Evolutionary conservation across 768 basidiomycete species (phyloP).

Genomic region (Leccinum broughii): DNA sequence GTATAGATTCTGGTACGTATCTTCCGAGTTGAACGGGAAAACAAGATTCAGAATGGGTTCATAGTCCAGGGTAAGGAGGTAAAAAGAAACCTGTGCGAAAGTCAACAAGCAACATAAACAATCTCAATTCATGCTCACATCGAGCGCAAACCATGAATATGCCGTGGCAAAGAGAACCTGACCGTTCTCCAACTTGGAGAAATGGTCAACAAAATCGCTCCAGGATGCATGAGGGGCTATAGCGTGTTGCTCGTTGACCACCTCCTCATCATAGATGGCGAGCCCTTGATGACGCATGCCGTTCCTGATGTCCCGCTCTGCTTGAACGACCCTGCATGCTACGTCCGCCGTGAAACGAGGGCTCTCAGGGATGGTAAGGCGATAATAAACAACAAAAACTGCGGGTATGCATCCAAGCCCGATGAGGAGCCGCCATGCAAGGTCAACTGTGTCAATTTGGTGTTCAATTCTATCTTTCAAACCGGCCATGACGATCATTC

Average conservation of each 20-base stretch:
- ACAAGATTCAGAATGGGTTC: neutral
- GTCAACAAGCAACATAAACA: neutral
- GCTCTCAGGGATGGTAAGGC: conserved; percentile 86
- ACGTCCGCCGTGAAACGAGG: conserved; percentile 92
- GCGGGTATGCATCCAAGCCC: conserved; percentile 83
- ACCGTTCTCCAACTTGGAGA: conserved; percentile 67
- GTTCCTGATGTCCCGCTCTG: conserved; percentile 64
- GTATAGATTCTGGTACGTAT: conserved; percentile 53
- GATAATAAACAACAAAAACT: conserved; percentile 79
- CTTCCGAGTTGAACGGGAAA: neutral
- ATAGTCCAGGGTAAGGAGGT: conserved; percentile 81
- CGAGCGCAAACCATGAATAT: conserved; percentile 86
- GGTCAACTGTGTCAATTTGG: conserved; percentile 56
- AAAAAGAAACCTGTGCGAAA: conserved; percentile 66
- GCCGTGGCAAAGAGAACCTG: conserved; percentile 75
- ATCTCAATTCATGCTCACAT: conserved; percentile 44
- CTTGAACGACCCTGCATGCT: conserved; percentile 71
- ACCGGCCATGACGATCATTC: conserved; percentile 57
- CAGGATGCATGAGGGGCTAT: conserved; percentile 65
- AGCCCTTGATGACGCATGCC: conserved; percentile 51
- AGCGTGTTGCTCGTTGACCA: conserved; percentile 47
- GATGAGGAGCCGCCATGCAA: conserved; percentile 81
- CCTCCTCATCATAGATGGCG: conserved; percentile 52
- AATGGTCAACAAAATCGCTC: conserved; percentile 65
- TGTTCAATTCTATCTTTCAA: conserved; percentile 55